Evolutionary conservation across 371 early-diverging fungal genomes (phyloP), one percentile per base, ranked within the genome.

Genomic region (Coemansia sp.): DNA sequence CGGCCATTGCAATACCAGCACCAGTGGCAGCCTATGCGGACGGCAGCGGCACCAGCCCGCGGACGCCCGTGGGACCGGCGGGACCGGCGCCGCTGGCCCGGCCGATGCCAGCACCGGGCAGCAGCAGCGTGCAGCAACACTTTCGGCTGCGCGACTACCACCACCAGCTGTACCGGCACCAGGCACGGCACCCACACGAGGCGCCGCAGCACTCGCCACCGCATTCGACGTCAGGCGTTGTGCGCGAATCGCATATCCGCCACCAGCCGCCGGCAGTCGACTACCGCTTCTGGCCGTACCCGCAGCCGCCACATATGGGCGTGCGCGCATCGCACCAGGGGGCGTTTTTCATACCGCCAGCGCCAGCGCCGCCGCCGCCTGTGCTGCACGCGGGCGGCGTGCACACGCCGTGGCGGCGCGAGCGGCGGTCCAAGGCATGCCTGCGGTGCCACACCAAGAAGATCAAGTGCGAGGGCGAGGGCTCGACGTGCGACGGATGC

Each of bases 381-480:
- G 35, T 5, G 30, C 33, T 39, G 40, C 40, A n/a, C 11, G 40
- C 39, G 39, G 39, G 5, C 30, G 40, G 50, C 26, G 7, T 39
- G 33, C 49, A 39, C 12, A 41, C 47, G n/a, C 72, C 72, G 6
- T 72, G 72, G 72, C 69, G 72, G 30, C 72, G 72, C 53, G 72
- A 72, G 58, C 69, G 72, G 62, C 72, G 72, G 53, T 72, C 72
- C 35, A 72, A 72, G 69, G 72, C 72, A 14, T 72, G 72, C 20
- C 64, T 63, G 55, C 72, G 72, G 10, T 72, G 72, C 72, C 72
- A 72, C 64, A 72, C 69, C 14, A 72, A 72, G 33, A 72, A 72
- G 57, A 72, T 72, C 30, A 72, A 72, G 49, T 72, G 72, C 64
- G 72, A 72, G 60, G 72, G 72, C 61, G 70, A 63, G 34, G 72